Conservation (phyloP, 495 filamentous ascomycete genomes). For the Podospora pseudoanserina region DNA sequence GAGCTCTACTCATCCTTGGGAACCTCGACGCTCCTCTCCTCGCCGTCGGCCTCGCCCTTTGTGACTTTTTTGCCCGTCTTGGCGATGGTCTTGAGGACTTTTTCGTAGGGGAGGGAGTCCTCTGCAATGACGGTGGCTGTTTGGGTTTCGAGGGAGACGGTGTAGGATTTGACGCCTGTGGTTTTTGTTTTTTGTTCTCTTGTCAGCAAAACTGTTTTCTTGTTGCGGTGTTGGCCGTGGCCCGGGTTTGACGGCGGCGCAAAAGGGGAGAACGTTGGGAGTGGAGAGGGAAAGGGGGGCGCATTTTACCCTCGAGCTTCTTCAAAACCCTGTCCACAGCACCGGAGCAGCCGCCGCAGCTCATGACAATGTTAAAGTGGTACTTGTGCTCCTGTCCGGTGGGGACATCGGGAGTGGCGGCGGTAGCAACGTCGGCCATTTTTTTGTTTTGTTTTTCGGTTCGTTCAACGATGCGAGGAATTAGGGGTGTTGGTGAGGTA, state of each 20-base stretch:
- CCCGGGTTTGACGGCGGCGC: background rate
- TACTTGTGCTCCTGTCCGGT: conserved; percentile 51
- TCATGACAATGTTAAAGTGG: conserved; percentile 65
- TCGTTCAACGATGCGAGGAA: background rate
- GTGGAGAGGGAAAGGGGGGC: conserved; percentile 9
- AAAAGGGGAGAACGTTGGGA: background rate
- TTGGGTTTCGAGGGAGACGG: conserved; percentile 81
- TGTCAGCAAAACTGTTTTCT: background rate
- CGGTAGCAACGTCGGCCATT: conserved; percentile 40
- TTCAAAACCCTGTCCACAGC: conserved; percentile 87
- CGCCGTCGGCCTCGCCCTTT: conserved; percentile 60
- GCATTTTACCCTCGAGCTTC: conserved; percentile 71
- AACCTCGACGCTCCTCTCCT: conserved; percentile 45
- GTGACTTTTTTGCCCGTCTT: conserved; percentile 95
- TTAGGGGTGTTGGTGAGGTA: background rate
- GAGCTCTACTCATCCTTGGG: conserved; percentile 24
- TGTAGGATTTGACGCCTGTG: conserved; percentile 78
- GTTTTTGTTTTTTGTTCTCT: background rate
- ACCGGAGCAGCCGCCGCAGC: conserved; percentile 62
- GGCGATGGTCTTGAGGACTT: conserved; percentile 80
- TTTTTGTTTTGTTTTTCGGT: conserved; percentile 18
- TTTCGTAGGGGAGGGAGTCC: conserved; percentile 63
- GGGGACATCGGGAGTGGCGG: conserved; percentile 7
- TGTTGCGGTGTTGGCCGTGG: no score
- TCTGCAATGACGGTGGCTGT: conserved; percentile 70